phyloP scores from a whole-genome alignment of 2,329 filamentous ascomycete genomes.

The Didymella arachidicola region DNA sequence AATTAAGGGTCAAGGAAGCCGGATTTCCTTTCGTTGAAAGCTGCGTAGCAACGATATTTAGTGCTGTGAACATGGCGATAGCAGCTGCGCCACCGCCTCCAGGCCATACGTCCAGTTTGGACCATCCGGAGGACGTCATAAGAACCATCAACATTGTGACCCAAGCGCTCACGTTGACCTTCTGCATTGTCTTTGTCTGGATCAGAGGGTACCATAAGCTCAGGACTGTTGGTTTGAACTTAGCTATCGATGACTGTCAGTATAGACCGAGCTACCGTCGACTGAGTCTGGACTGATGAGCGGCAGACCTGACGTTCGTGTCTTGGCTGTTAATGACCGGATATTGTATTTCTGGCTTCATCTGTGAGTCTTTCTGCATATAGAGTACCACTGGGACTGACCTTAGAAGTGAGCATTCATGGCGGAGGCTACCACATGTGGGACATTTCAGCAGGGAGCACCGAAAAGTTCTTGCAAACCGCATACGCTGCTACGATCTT shows the following conservation, averaged over 20 bases:
- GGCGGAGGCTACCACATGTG: slow-evolving; percentile 25
- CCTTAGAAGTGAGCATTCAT: slow-evolving; percentile 14
- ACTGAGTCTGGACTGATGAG: background rate
- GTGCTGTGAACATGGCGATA: slow-evolving; percentile 6
- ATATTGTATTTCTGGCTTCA: slow-evolving; percentile 16
- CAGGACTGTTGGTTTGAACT: slow-evolving; percentile 11
- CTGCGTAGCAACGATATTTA: background rate
- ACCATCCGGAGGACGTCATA: slow-evolving; percentile 20
- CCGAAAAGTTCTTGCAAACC: slow-evolving; percentile 15
- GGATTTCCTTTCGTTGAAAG: no score
- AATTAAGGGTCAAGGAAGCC: background rate
- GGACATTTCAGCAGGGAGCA: slow-evolving; percentile 12
- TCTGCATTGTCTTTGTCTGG: slow-evolving; percentile 20
- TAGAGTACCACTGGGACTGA: background rate
- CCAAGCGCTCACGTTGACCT: slow-evolving; percentile 18
- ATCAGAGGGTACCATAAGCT: slow-evolving; percentile 20
- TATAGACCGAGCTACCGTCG: background rate
- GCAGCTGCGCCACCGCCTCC: slow-evolving; percentile 16
- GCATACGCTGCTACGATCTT: slow-evolving; percentile 25
- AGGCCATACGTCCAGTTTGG: slow-evolving; percentile 15
- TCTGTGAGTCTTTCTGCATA: background rate
- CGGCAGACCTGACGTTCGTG: slow-evolving; percentile 13
- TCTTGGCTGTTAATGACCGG: slow-evolving; percentile 22
- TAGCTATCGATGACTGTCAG: slow-evolving; percentile 24
- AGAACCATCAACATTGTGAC: slow-evolving; percentile 23